phyloP scores from a whole-genome alignment of 2,329 filamentous ascomycete species.

The Trichoderma gracile region DNA sequence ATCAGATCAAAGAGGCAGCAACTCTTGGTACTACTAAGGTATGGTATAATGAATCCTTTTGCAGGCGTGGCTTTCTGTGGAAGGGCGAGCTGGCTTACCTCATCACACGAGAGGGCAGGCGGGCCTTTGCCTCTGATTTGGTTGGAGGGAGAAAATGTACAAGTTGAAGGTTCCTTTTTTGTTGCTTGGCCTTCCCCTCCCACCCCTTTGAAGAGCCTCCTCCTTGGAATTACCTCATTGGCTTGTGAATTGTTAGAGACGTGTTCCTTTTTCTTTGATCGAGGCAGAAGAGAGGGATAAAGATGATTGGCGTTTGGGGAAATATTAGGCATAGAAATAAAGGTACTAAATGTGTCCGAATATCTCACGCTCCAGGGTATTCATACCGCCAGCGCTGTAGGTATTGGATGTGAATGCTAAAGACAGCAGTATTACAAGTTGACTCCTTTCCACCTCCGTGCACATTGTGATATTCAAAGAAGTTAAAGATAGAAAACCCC shows the following conservation, averaged over 20 bases:
- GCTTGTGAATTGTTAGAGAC: not conserved
- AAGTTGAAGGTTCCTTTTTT: slow-evolving; percentile 4
- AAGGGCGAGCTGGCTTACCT: slow-evolving; percentile 29
- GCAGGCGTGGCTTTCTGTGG: slow-evolving; percentile 5
- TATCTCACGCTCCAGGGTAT: no score
- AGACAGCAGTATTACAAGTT: no score
- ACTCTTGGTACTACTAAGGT: not conserved
- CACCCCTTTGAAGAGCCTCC: not conserved
- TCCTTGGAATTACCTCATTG: not conserved
- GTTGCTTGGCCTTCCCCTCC: not conserved
- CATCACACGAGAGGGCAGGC: slow-evolving; percentile 34
- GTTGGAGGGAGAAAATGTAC: not conserved
- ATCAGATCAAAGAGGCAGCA: slow-evolving; percentile 26
- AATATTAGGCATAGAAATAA: no score
- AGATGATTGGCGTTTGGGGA: slow-evolving; percentile 1
- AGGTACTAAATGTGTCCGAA: no score
- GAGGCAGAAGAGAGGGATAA: not conserved
- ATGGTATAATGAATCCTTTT: not conserved
- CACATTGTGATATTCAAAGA: no score
- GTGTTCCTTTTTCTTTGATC: not conserved
- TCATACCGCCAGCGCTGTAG: no score
- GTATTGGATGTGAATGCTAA: no score
- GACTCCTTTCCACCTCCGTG: no score
- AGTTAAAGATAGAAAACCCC: no score
- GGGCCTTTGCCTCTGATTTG: not conserved